phyloP scores from a whole-genome alignment of 352 stramenopile genomes.

The Poterioochromonas sp. region DNA sequence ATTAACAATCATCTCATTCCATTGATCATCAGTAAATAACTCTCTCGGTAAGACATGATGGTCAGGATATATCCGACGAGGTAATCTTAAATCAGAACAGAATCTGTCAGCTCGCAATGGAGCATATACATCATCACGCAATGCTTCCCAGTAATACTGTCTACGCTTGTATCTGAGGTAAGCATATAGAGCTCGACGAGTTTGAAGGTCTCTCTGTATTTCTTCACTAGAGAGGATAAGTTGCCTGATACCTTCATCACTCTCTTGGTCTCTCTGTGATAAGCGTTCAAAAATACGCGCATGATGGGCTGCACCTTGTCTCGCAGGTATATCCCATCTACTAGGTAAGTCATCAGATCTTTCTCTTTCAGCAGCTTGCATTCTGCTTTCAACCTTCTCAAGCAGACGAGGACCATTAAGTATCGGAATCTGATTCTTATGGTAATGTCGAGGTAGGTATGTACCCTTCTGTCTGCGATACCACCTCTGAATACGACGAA shows the following conservation, averaged over 20 bases:
- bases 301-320: conserved; percentile 32
- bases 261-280: conserved; percentile 33
- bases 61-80: conserved; percentile 34
- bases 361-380: conserved; percentile 30
- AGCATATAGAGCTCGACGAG: conserved; percentile 33
- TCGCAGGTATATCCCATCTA: conserved; percentile 34
- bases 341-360: conserved; percentile 29
- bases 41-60: conserved; percentile 29
- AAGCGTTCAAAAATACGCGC: conserved; percentile 30
- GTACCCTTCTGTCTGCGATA: conserved; percentile 32
- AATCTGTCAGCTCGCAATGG: conserved; percentile 33
- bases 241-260: conserved; percentile 33
- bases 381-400: conserved; percentile 33
- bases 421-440: conserved; percentile 34
- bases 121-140: conserved; percentile 33
- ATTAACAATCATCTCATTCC: conserved; percentile 33
- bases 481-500: conserved; percentile 31
- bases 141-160: conserved; percentile 35
- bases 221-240: conserved; percentile 33
- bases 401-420: conserved; percentile 29
- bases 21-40: conserved; percentile 33
- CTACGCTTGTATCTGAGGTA: conserved; percentile 33
- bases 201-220: conserved; percentile 33
- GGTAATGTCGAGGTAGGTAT: conserved; percentile 33
- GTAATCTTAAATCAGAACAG: conserved; percentile 33